Conservation (phyloP, 1,284 basidiomycete genomes). For the Macrocystidia cucumis region DNA sequence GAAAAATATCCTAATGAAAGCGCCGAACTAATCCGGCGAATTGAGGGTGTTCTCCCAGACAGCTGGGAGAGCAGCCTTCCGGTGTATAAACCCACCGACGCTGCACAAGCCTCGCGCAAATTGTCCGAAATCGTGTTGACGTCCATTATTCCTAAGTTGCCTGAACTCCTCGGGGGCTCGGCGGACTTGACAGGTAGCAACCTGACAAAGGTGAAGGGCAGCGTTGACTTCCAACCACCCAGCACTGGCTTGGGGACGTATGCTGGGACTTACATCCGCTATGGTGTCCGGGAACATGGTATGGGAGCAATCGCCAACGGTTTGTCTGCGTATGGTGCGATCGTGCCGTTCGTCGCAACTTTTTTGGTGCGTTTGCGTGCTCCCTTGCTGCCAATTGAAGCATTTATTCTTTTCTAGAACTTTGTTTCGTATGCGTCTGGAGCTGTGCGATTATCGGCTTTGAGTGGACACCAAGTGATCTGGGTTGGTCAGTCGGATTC, state of each 20-base stretch:
- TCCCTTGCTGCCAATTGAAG: background rate
- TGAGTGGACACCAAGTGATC: slow-evolving; percentile 86
- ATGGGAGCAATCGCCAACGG: slow-evolving; percentile 97
- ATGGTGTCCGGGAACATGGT: slow-evolving; percentile 95
- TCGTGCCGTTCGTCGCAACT: slow-evolving; percentile 83
- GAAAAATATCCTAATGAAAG: slow-evolving; percentile 80
- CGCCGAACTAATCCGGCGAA: slow-evolving; percentile 81
- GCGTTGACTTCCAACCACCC: slow-evolving; percentile 88
- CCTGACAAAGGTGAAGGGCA: slow-evolving; percentile 79
- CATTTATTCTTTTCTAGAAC: slow-evolving; percentile 43
- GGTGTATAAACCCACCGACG: slow-evolving; percentile 73
- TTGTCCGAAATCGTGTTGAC: slow-evolving; percentile 87
- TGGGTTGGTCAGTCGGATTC: slow-evolving; percentile 67
- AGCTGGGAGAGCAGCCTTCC: slow-evolving; percentile 87
- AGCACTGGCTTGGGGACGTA: slow-evolving; percentile 81
- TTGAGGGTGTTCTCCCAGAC: slow-evolving; percentile 76
- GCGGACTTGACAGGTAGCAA: slow-evolving; percentile 93
- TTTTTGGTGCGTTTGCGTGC: slow-evolving; percentile 54
- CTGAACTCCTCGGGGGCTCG: slow-evolving; percentile 86
- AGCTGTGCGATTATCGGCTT: slow-evolving; percentile 86
- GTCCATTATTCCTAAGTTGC: slow-evolving; percentile 67
- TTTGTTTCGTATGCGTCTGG: slow-evolving; percentile 93
- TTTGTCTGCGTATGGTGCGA: slow-evolving; percentile 77
- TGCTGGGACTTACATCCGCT: slow-evolving; percentile 87
- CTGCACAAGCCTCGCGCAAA: slow-evolving; percentile 88